Evolutionary conservation across 352 stramenopile species (phyloP), one percentile per base, ranked within the genome.

Genomic region (Phytophthora quininea): DNA sequence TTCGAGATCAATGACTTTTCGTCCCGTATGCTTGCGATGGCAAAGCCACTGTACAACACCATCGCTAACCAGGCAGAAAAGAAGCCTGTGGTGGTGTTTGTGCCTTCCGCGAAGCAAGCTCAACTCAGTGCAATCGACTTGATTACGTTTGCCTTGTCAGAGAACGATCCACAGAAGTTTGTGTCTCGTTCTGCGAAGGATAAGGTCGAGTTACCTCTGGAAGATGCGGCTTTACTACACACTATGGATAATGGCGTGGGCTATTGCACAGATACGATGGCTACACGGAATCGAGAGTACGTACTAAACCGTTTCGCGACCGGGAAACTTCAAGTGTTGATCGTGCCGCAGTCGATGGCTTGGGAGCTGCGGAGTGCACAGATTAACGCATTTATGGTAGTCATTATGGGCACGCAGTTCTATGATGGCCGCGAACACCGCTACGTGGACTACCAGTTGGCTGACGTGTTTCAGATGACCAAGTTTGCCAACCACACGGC

Each of bases 51-150:
- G 46, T 99, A 99, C 86, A 98, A 98, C 74, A 89, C 91, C 14
- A 83, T 99, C 6, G 80, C 84, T 31, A 89, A 90, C 47, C 94
- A 99, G 67, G 76, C 81, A 3, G 71, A 68, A 30, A 89, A 90
- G 40, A 98, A 98, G 68, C 92, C 90, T 30, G 89, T 89, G 0
- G 80, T 99, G 10, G 86, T 99, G 38, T 99, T 99, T 76, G 97
- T 99, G 33, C 97, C 98, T 9, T 99, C 97, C 14, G 84, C 92
- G 27, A 98, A 98, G 74, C 98, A 99, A 76, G 96, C 96, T 30
- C 97, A 99, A 74, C 80, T 99, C 24, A 99, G 94, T 12, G 97
- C 98, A 4, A 99, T 99, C 71, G 98, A 99, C 79, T 68, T 99
- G 46, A 97, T 99, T 69, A 99, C 96, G 19, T 99, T 99, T 84